Evolutionary conservation across 768 basidiomycete species (phyloP), one percentile per base, ranked within the genome.

Genomic region (Strobilomyces confusus): DNA sequence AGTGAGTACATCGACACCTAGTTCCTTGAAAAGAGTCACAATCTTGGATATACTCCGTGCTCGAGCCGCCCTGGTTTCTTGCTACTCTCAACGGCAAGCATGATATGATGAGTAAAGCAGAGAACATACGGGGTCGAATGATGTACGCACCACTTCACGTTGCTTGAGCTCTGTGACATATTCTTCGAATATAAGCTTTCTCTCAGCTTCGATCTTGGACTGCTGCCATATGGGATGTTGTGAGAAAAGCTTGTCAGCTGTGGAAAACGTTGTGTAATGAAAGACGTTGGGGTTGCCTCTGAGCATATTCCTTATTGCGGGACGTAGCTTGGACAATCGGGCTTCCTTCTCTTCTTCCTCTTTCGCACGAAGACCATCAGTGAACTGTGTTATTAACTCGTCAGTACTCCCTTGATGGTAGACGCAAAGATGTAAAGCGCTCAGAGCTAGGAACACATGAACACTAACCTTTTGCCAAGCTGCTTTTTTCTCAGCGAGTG

Each of bases 191-290:
- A 99, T 83, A 44, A 88, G 77, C 63, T 75, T 84, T 55, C 95
- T 77, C 73, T 99, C 97, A 6, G 88, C 79, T 68, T 92, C 91
- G 30, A 93, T 76, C 63, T 82, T 83, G 17, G 87, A 86, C 65
- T 91, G 87, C 58, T 86, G 83, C 97, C 97, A 99, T 58, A 92
- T 88, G 33, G 90, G 88, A 65, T 95, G 90, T 70, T 86, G 82
- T 5, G 83, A 77, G 64, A 98, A 95, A 53, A 89, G 79, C 67
- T 79, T 85, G 71, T 94, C 90, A 54, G 91, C 93, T 45, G 92
- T 95, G 29, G 81, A 72, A 72, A 95, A 95, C 2, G 93, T 95
- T 43, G 90, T 87, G 67, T 94, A 97, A 64, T 92, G 85, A 73
- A 91, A 91, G 48, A 97, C 90, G 60, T 86, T 87, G 17, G 89